A percentile compares a stretch with the other conserved stretches of the same genome.
Conservation (phyloP, 768 basidiomycete species). For the Heimioporus sp. region DNA sequence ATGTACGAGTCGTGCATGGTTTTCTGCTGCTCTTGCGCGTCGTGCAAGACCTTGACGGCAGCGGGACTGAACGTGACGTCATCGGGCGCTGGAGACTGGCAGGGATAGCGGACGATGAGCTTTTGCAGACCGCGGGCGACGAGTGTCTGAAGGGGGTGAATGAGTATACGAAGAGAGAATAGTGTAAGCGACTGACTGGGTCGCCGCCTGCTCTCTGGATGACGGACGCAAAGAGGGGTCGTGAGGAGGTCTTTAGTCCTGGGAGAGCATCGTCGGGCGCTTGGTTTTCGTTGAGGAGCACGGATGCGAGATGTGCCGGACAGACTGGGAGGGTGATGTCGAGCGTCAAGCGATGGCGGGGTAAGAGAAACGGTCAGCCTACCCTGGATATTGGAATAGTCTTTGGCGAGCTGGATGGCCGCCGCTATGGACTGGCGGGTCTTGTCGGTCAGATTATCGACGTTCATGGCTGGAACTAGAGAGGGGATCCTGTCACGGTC, state of each 20-base stretch:
- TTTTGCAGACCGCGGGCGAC: constrained; percentile 76
- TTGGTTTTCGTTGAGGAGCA: constrained; percentile 69
- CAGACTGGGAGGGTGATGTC: constrained; percentile 48
- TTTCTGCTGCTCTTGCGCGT: constrained; percentile 77
- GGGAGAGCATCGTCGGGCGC: constrained; percentile 36
- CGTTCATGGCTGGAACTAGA: constrained; percentile 34
- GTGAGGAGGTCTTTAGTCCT: constrained; percentile 28
- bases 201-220: constrained; percentile 86
- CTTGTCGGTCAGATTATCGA: constrained; percentile 82
- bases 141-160: constrained; percentile 34
- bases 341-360: not conserved
- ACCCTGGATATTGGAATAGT: constrained; percentile 83
- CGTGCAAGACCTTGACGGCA: constrained; percentile 61
- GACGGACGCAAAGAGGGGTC: constrained; percentile 73
- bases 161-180: not conserved
- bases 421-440: constrained; percentile 66
- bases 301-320: constrained; percentile 81
- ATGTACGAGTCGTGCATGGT: constrained; percentile 89
- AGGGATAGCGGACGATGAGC: constrained; percentile 75
- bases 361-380: constrained; percentile 8
- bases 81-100: constrained; percentile 84
- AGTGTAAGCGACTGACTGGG: constrained; percentile 45
- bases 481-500: constrained; percentile 3
- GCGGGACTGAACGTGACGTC: constrained; percentile 64
- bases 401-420: constrained; percentile 79